Evolutionary conservation across 352 stramenopile genomes (phyloP).

Genomic region (Peronospora farinosa): DNA sequence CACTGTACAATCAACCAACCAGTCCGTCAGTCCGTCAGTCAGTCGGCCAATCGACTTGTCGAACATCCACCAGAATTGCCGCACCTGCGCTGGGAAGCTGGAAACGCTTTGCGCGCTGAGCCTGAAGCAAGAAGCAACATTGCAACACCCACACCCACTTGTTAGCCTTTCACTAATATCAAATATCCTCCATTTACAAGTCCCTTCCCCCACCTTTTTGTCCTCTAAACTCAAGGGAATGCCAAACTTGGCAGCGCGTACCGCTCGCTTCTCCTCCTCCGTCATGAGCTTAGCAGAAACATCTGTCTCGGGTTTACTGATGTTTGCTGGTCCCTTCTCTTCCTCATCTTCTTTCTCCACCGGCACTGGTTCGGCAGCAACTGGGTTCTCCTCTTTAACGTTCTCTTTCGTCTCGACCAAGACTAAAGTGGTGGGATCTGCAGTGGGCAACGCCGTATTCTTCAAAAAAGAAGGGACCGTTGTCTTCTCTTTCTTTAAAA

Average conservation of each 20-base stretch:
- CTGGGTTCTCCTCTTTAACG: slow-evolving; percentile 10
- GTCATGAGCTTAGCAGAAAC: slow-evolving; percentile 32
- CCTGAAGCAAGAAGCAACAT: slow-evolving; percentile 24
- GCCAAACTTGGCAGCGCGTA: slow-evolving; percentile 73
- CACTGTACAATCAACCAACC: slow-evolving; percentile 14
- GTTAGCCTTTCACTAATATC: neutral
- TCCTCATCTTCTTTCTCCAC: slow-evolving; percentile 10
- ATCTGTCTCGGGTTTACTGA: slow-evolving; percentile 10
- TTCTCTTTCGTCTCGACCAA: slow-evolving; percentile 18
- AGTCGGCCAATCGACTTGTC: slow-evolving; percentile 1
- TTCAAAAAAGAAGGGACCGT: slow-evolving; percentile 17
- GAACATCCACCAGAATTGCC: slow-evolving; percentile 1
- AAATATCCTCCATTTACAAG: neutral
- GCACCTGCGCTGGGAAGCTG: slow-evolving; percentile 42
- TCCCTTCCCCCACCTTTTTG: slow-evolving; percentile 48
- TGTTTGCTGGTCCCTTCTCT: slow-evolving; percentile 9
- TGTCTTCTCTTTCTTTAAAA: slow-evolving; percentile 19
- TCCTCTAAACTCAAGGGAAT: slow-evolving; percentile 63
- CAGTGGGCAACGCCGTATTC: slow-evolving; percentile 10
- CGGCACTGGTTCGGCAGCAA: slow-evolving; percentile 5
- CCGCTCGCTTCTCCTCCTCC: slow-evolving; percentile 75
- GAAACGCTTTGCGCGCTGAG: slow-evolving; percentile 75
- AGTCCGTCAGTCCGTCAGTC: slow-evolving; percentile 5
- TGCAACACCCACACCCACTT: neutral
- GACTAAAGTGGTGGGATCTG: slow-evolving; percentile 3